A percentile compares a stretch with the other conserved stretches of the same genome.
phyloP scores from a whole-genome alignment of 2,329 filamentous ascomycete genomes.

The Rutstroemia sp. region DNA sequence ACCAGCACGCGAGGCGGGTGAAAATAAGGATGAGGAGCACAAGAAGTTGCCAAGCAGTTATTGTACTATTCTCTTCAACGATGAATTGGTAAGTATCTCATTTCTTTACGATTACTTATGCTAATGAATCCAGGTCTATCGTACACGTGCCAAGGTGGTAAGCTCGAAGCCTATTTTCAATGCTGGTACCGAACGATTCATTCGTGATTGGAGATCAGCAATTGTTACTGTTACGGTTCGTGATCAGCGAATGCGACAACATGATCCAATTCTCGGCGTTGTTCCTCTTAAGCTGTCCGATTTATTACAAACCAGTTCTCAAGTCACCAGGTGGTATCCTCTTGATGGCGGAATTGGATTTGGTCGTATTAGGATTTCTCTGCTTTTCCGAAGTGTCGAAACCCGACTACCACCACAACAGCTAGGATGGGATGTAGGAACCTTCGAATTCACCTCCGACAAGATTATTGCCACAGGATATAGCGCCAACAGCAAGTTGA shows the following conservation, averaged over 20 bases:
- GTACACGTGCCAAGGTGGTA: slow-evolving; percentile 89
- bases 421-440: slow-evolving; percentile 91
- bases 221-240: slow-evolving; percentile 85
- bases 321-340: slow-evolving; percentile 86
- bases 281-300: slow-evolving; percentile 84
- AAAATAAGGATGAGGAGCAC: slow-evolving; percentile 77
- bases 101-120: neutral
- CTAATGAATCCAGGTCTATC: slow-evolving; percentile 54
- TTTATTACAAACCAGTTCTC: slow-evolving; percentile 78
- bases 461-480: slow-evolving; percentile 57
- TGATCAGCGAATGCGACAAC: slow-evolving; percentile 81
- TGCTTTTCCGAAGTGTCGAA: slow-evolving; percentile 86
- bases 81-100: slow-evolving; percentile 55
- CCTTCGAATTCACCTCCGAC: slow-evolving; percentile 77
- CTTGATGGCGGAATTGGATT: slow-evolving; percentile 91
- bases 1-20: slow-evolving; percentile 76
- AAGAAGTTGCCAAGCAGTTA: slow-evolving; percentile 81
- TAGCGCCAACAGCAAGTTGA: slow-evolving; percentile 57
- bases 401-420: slow-evolving; percentile 76
- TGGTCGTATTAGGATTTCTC: slow-evolving; percentile 77
- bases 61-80: slow-evolving; percentile 86
- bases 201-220: slow-evolving; percentile 85
- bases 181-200: slow-evolving; percentile 85
- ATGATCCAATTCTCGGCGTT: slow-evolving; percentile 90
- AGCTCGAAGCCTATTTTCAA: slow-evolving; percentile 97